Evolutionary conservation across 2,329 filamentous ascomycete genomes (phyloP).

Genomic region (Arthrinium puccinioides): DNA sequence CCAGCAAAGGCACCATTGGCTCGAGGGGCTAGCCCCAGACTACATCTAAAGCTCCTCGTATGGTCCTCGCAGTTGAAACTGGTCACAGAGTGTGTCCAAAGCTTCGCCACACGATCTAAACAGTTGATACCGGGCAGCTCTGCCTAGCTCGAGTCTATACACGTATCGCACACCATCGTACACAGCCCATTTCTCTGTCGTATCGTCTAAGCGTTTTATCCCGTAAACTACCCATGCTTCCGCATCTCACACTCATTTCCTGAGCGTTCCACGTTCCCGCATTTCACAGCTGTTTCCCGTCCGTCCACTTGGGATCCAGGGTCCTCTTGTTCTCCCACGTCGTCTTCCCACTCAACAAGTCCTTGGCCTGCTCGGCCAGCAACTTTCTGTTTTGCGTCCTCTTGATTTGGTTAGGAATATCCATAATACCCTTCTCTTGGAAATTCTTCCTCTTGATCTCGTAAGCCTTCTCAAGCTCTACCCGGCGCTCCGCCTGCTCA

Average conservation of each 20-base stretch:
- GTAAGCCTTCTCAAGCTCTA: slow-evolving; percentile 36
- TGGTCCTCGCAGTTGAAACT: neutral
- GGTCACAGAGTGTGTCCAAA: no score
- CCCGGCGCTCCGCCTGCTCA: slow-evolving; percentile 45
- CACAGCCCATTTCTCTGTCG: neutral
- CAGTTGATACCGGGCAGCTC: no score
- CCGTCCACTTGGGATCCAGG: slow-evolving; percentile 40
- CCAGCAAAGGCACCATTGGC: slow-evolving; percentile 52
- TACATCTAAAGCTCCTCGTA: neutral
- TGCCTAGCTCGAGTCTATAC: no score
- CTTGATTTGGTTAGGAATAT: slow-evolving; percentile 33
- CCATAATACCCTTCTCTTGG: slow-evolving; percentile 24
- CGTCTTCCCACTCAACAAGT: slow-evolving; percentile 51
- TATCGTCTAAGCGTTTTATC: no score
- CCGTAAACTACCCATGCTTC: no score
- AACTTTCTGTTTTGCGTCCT: slow-evolving; percentile 32
- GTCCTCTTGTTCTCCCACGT: slow-evolving; percentile 48
- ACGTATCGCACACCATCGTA: slow-evolving; percentile 2
- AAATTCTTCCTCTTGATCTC: slow-evolving; percentile 24
- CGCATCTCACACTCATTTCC: slow-evolving; percentile 3
- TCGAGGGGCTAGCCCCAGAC: slow-evolving; percentile 2
- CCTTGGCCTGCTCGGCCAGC: slow-evolving; percentile 49
- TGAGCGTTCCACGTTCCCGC: neutral
- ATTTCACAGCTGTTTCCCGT: slow-evolving; percentile 8
- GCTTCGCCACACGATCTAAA: no score